phyloP scores from a whole-genome alignment of 2,329 filamentous ascomycete species.

The Cryphonectria naterciae region DNA sequence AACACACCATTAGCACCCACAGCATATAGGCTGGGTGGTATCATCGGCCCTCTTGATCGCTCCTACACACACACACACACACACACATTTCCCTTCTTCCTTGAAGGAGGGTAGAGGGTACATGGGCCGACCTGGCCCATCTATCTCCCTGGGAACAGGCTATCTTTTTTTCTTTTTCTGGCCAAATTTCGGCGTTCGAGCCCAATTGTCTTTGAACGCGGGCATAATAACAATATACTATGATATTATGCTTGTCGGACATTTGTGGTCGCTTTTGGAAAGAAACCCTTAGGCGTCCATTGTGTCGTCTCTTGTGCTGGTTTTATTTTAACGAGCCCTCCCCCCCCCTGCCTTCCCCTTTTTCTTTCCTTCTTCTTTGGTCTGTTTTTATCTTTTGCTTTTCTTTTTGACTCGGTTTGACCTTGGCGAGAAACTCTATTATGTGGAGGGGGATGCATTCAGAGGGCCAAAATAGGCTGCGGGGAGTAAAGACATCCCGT shows the following conservation, averaged over 20 bases:
- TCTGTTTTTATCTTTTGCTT: too few relatives aligned
- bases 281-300: background rate
- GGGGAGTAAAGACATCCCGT: background rate
- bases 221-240: background rate
- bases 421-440: background rate
- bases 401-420: conserved; percentile 1
- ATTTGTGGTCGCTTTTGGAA: background rate
- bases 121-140: background rate
- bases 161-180: background rate
- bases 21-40: background rate
- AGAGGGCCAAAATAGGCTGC: background rate
- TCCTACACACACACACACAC: too few relatives aligned
- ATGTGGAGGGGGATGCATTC: background rate
- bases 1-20: background rate
- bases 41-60: background rate
- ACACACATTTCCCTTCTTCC: too few relatives aligned
- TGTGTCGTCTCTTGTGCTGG: background rate
- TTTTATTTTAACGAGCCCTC: background rate
- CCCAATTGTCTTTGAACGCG: background rate
- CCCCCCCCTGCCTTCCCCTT: too few relatives aligned
- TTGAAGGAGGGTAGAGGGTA: background rate
- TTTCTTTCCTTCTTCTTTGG: background rate
- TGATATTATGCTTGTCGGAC: background rate
- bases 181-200: background rate
- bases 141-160: background rate